phyloP scores from a whole-genome alignment of 306 rosid genomes.

The Phaseolus lunatus region DNA sequence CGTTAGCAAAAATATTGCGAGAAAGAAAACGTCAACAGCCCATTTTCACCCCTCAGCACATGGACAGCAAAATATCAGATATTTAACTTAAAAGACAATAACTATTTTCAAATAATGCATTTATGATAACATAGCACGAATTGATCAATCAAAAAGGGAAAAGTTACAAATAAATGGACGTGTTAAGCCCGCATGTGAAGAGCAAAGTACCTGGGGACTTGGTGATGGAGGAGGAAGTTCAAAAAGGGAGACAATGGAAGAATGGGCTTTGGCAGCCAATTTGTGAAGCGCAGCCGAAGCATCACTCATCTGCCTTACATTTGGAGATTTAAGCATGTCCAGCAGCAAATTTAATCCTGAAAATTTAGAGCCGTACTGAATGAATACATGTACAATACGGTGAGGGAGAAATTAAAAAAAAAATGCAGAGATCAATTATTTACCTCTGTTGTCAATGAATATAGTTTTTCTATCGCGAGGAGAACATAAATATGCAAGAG shows the following conservation, averaged over 20 bases:
- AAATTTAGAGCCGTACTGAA: conserved; percentile 31
- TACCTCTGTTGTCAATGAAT: conserved; percentile 81
- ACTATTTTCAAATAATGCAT: not conserved
- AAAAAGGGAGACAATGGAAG: conserved; percentile 57
- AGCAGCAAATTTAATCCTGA: conserved; percentile 85
- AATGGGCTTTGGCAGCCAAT: conserved; percentile 71
- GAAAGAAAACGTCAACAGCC: not conserved
- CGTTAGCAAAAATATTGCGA: not conserved
- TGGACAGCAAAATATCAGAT: not conserved
- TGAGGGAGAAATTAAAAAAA: not conserved
- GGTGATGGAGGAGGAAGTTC: conserved; percentile 90
- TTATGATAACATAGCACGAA: not conserved
- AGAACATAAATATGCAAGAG: conserved; percentile 92
- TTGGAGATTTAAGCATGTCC: conserved; percentile 69
- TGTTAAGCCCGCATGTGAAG: not conserved
- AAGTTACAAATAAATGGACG: not conserved
- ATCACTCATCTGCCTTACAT: conserved; percentile 67
- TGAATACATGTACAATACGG: not conserved
- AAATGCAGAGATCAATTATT: conserved; percentile 10
- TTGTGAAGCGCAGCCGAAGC: conserved; percentile 81
- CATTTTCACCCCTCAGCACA: not conserved
- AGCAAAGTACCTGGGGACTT: conserved; percentile 69
- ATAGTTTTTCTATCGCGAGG: conserved; percentile 70
- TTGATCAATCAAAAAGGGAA: not conserved
- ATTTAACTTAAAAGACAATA: conserved; percentile 2